Evolutionary conservation across 164 flowering plant species (phyloP), one percentile per base, ranked within the genome.

Genomic region (Chloranthus sessilifolius): DNA sequence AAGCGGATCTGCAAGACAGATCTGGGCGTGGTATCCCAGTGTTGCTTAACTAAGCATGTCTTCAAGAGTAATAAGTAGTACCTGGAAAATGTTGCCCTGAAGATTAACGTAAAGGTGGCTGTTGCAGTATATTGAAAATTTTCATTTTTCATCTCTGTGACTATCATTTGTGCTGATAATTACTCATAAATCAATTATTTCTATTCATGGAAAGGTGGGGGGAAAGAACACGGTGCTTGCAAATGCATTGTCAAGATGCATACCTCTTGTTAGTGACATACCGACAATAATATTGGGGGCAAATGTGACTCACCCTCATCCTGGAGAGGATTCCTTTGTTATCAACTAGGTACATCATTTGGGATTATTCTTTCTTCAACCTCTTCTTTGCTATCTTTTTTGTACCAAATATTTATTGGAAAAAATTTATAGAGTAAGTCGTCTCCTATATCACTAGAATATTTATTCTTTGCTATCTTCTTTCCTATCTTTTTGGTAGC

Each of bases 281-380:
- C 98, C 98, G 9, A 91, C 96, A 3, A 92, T 92, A 22, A 88
- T 91, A 22, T 91, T 91, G 71, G 98, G 98, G 37, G 98, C 98
- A 56, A 95, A 92, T 76, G 98, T 92, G 23, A 88, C 96, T n/a
- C 95, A 92, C 72, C 96, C 98, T 16, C 96, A 85, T 43, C 95
- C 95, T 30, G 99, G 99, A 11, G 99, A 92, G 56, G 96, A 92
- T 68, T 80, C 88, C n/a, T n/a, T n/a, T n/a, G n/a, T n/a, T n/a
- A n/a, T n/a, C n/a, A n/a, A n/a, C n/a, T n/a, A n/a, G n/a, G n/a
- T n/a, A n/a, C n/a, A n/a, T n/a, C n/a, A n/a, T n/a, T n/a, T n/a
- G n/a, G n/a, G n/a, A n/a, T n/a, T n/a, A n/a, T n/a, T n/a, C n/a
- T n/a, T n/a, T n/a, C n/a, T n/a, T n/a, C n/a, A n/a, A n/a, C n/a